phyloP scores from a whole-genome alignment of 176 grass and related monocot genomes.

The Carex cristatella region DNA sequence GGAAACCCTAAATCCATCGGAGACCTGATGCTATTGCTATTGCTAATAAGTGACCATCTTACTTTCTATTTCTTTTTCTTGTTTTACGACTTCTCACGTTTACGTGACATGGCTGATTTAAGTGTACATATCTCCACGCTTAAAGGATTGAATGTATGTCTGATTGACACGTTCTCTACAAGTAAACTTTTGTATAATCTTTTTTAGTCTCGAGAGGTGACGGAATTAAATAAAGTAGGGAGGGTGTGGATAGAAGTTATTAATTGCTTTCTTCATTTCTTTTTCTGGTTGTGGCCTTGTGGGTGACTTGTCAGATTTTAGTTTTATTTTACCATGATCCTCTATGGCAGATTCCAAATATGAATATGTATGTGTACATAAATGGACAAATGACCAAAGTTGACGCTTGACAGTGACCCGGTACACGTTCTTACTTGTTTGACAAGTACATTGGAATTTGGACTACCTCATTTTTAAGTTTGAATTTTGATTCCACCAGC shows the following conservation, averaged over 20 bases:
- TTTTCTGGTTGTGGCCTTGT: conserved; percentile 21
- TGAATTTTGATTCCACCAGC: conserved; percentile 1
- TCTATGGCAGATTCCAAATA: not conserved
- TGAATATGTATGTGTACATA: not conserved
- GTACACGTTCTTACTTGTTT: not conserved
- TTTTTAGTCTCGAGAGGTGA: not conserved
- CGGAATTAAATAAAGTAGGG: conserved; percentile 8
- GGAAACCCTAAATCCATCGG: conserved; percentile 10
- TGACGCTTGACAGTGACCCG: not conserved
- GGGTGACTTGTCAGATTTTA: conserved; percentile 14
- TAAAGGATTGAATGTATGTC: not conserved
- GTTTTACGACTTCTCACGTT: not conserved
- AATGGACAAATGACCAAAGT: not conserved
- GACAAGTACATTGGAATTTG: not conserved
- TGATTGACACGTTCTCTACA: not conserved
- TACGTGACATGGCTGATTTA: not conserved
- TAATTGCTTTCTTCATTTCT: not conserved
- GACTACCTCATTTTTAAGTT: not conserved
- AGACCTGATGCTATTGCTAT: not conserved
- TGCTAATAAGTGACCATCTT: not conserved
- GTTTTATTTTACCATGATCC: not conserved
- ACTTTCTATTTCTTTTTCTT: not conserved
- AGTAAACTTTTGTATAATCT: not conserved
- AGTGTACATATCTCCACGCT: not conserved
- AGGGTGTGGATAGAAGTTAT: conserved; percentile 13